These are phyloP conservation scores for Mucor piriformis DNA, from an alignment of 371 early-diverging fungal genomes.

Conservation along the genomic window DNA sequence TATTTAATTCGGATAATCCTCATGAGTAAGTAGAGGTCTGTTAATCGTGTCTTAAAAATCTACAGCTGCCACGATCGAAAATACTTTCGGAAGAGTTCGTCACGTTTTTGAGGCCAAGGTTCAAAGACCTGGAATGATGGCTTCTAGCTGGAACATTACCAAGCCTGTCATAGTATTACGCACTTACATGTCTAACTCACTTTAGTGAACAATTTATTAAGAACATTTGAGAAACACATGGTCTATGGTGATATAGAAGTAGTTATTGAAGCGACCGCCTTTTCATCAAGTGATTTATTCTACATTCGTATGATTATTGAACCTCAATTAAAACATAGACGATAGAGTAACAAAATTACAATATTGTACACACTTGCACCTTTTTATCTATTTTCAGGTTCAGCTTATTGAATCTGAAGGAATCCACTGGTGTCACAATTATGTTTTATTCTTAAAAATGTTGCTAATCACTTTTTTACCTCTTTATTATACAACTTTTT, in stretches of 20 bases:
- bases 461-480: too few species aligned
- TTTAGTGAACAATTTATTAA: constrained; percentile 33
- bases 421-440: too few species aligned
- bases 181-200: constrained; percentile 46
- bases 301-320: constrained; percentile 40
- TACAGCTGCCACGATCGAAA: constrained; percentile 41
- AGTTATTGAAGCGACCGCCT: constrained; percentile 44
- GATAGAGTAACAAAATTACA: too few species aligned
- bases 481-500: too few species aligned
- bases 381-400: too few species aligned
- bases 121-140: constrained; percentile 39
- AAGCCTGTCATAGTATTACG: constrained; percentile 40
- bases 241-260: constrained; percentile 40
- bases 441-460: too few species aligned
- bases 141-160: constrained; percentile 31
- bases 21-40: too few species aligned
- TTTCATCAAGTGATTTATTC: constrained; percentile 46
- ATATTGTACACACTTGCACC: too few species aligned
- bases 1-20: too few species aligned
- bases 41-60: too few species aligned
- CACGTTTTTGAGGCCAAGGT: constrained; percentile 43
- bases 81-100: constrained; percentile 44
- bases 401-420: too few species aligned
- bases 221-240: constrained; percentile 44
- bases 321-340: constrained; percentile 43